These are phyloP conservation scores for Termitomyces sp. DNA, from an alignment of 1,284 basidiomycete species.

Conservation along the genomic window DNA sequence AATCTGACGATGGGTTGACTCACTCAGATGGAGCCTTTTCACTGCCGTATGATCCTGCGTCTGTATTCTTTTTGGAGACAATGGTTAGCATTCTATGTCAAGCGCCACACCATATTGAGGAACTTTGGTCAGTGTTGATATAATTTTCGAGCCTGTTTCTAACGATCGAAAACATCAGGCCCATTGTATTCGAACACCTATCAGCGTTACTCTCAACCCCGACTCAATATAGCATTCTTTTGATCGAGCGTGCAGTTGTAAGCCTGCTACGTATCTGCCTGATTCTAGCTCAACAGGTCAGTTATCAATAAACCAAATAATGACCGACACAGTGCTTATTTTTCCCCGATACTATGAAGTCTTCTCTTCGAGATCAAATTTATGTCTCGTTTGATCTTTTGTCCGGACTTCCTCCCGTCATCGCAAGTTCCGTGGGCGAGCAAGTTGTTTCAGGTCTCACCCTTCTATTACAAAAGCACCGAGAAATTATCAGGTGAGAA, in stretches of 20 bases:
- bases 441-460: constrained; percentile 86
- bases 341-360: constrained; percentile 34
- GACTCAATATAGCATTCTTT: constrained; percentile 78
- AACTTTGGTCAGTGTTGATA: constrained; percentile 66
- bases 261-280: constrained; percentile 77
- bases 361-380: constrained; percentile 82
- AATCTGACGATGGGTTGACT: constrained; percentile 53
- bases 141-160: background rate
- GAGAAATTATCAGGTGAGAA: constrained; percentile 61
- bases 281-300: constrained; percentile 73
- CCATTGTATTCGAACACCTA: constrained; percentile 88
- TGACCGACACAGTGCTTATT: background rate
- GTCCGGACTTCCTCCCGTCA: constrained; percentile 69
- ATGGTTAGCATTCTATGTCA: constrained; percentile 86
- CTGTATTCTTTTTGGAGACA: constrained; percentile 89
- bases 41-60: constrained; percentile 90
- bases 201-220: constrained; percentile 76
- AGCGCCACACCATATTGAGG: constrained; percentile 72
- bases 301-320: constrained; percentile 16
- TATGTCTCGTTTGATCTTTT: constrained; percentile 91
- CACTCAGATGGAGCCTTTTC: constrained; percentile 37
- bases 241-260: constrained; percentile 96
- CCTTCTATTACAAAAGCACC: constrained; percentile 72
- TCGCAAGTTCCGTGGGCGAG: constrained; percentile 85
- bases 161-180: constrained; percentile 47